A percentile compares a stretch with the other conserved stretches of the same genome.
Evolutionary conservation across 2,329 filamentous ascomycete species (phyloP).

Genomic region (Pseudonectria buxi): DNA sequence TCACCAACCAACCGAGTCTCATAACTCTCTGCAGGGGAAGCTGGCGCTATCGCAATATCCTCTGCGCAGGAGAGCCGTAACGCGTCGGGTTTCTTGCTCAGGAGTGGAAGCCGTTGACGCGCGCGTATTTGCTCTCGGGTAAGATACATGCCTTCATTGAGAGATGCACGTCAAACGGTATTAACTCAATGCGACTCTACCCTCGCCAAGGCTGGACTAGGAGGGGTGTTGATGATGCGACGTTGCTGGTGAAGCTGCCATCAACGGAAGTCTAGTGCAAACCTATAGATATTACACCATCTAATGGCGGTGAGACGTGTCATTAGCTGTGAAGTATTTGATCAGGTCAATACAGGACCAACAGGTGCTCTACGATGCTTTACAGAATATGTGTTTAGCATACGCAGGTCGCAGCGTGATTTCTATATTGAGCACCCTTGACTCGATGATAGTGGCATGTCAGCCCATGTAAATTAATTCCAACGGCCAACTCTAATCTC

Average conservation of each 20-base stretch:
- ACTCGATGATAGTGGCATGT: no score
- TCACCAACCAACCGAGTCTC: constrained; percentile 33
- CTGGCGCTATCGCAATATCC: constrained; percentile 30
- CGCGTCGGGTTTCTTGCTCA: constrained; percentile 32
- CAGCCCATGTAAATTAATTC: no score
- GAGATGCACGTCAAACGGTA: constrained; percentile 27
- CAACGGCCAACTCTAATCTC: no score
- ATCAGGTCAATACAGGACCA: no score
- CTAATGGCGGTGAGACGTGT: no score
- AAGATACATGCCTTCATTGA: constrained; percentile 27
- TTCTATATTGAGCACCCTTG: no score
- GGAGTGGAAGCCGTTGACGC: constrained; percentile 30
- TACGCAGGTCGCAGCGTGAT: no score
- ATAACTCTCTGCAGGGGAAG: constrained; percentile 33
- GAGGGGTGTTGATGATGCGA: constrained; percentile 8
- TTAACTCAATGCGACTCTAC: constrained; percentile 23
- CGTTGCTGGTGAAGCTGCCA: background rate
- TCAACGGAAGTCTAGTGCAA: background rate
- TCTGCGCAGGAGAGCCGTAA: constrained; percentile 34
- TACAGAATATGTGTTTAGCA: no score
- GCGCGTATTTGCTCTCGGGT: constrained; percentile 26
- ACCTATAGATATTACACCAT: no score
- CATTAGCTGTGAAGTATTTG: no score
- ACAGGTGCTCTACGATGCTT: no score
- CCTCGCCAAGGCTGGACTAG: constrained; percentile 15